phyloP scores from a whole-genome alignment of 75 land plant species.

The Selaginella tamariscina region DNA sequence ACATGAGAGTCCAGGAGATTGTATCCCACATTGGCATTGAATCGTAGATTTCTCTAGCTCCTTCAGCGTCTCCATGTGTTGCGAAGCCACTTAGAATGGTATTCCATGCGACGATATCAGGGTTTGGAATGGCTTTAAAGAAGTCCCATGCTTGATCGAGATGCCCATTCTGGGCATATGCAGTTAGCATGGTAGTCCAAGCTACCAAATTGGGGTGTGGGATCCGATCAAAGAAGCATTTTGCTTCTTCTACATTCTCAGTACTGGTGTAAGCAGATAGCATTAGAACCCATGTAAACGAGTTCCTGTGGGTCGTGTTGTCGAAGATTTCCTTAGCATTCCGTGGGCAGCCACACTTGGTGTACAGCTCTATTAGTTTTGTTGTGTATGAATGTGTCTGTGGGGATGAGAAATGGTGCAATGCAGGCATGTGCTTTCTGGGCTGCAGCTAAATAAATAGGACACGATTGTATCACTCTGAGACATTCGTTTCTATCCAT shows the following conservation, averaged over 20 bases:
- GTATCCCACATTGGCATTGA: background rate
- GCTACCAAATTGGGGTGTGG: background rate
- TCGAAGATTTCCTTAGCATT: background rate
- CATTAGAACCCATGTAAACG: background rate
- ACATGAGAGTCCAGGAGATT: background rate
- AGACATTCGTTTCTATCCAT: background rate
- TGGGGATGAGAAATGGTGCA: background rate
- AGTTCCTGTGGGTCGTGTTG: background rate
- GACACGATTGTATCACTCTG: background rate
- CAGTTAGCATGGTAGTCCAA: background rate
- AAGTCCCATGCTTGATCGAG: background rate
- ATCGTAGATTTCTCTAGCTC: background rate
- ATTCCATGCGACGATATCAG: constrained; percentile 7
- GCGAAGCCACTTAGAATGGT: background rate
- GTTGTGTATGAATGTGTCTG: background rate
- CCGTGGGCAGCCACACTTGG: background rate
- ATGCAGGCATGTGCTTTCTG: background rate
- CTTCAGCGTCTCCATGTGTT: background rate
- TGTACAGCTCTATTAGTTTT: background rate
- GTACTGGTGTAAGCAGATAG: background rate
- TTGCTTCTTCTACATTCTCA: background rate
- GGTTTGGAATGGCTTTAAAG: background rate
- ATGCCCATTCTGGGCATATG: constrained; percentile 2
- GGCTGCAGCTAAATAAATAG: background rate
- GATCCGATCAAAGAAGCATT: background rate